Conservation (phyloP, 2,329 filamentous ascomycete species). For the Alternaria incomplexa region DNA sequence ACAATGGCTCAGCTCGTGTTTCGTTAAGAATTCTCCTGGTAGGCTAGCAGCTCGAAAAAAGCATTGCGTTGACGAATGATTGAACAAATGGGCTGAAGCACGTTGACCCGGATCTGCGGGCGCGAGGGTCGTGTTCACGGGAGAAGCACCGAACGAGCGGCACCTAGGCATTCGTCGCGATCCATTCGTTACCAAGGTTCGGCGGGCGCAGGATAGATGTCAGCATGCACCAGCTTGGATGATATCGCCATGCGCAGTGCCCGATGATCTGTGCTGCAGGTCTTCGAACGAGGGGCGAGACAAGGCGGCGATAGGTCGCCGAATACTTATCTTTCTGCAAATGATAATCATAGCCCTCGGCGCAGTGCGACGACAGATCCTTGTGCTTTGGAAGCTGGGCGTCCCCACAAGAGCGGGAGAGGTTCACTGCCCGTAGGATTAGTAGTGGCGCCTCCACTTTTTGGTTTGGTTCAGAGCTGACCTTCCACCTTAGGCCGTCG, state of each 20-base stretch:
- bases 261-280: not conserved
- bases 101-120: conserved; percentile 5
- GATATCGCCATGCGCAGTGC: not conserved
- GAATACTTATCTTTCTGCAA: not conserved
- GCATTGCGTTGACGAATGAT: conserved; percentile 2
- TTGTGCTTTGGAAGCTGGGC: not conserved
- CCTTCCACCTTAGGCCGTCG: not conserved
- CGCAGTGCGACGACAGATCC: not conserved
- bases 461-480: conserved; percentile 7
- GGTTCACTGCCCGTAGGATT: not conserved
- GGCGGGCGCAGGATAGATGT: not conserved
- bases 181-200: conserved; percentile 5
- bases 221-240: not conserved
- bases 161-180: not conserved
- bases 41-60: not conserved
- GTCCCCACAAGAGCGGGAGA: conserved; percentile 5
- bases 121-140: conserved; percentile 9
- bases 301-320: not conserved
- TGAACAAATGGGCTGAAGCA: not conserved
- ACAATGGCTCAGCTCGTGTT: not conserved
- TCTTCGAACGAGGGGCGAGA: not conserved
- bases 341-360: not conserved
- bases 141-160: conserved; percentile 12
- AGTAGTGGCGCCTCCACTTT: conserved; percentile 4
- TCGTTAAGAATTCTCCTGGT: not conserved